Conservation (phyloP, 2,329 filamentous ascomycete species). For the Triangularia verruculosa region DNA sequence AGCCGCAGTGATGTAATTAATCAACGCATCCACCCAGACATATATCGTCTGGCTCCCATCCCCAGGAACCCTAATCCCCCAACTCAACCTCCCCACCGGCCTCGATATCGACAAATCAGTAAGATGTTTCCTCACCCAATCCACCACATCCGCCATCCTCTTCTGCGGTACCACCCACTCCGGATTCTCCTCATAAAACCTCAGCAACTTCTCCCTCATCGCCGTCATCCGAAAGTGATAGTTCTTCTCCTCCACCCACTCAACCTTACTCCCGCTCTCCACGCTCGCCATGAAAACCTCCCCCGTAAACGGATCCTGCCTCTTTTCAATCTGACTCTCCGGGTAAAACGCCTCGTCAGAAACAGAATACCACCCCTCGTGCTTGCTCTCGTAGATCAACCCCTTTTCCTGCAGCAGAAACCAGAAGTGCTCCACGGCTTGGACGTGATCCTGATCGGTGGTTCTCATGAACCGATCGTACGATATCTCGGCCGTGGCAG, state of each 20-base stretch:
- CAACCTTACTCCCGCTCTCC: conserved; percentile 88
- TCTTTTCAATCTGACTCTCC: conserved; percentile 66
- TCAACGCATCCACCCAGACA: conserved; percentile 93
- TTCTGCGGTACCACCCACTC: conserved; percentile 69
- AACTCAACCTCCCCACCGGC: conserved; percentile 71
- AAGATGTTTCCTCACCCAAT: conserved; percentile 73
- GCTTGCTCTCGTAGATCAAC: conserved; percentile 79
- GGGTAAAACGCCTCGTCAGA: conserved; percentile 97
- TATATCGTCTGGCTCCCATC: conserved; percentile 90
- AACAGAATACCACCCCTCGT: conserved; percentile 95
- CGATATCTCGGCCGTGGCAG: conserved; percentile 63
- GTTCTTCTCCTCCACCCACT: conserved; percentile 90
- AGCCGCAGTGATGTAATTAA: conserved; percentile 88
- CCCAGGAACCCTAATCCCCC: conserved; percentile 86
- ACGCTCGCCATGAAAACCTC: conserved; percentile 76
- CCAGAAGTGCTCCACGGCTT: conserved; percentile 90
- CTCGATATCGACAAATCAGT: conserved; percentile 88
- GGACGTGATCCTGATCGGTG: conserved; percentile 76
- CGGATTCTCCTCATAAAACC: conserved; percentile 76
- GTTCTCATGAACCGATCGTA: conserved; percentile 91
- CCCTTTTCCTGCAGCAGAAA: conserved; percentile 69
- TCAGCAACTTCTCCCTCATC: conserved; percentile 72
- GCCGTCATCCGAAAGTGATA: conserved; percentile 91
- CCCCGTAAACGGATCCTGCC: conserved; percentile 76
- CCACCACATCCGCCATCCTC: conserved; percentile 75